phyloP scores from a whole-genome alignment of 169 alveolate genomes.

The Eimeria necatrix region DNA sequence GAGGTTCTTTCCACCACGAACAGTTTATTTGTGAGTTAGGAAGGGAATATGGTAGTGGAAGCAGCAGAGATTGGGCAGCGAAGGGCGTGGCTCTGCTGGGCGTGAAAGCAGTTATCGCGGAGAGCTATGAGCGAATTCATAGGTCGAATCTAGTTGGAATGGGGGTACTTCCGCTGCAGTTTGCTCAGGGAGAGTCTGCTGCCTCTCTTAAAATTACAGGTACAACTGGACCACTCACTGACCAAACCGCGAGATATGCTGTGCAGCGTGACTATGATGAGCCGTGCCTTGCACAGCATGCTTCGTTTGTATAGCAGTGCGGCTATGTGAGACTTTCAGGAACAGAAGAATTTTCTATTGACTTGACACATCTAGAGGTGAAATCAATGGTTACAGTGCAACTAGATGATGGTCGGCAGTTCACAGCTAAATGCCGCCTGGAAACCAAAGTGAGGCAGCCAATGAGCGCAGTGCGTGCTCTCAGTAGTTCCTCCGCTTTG shows the following conservation, averaged over 20 bases:
- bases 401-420: constrained; percentile 77
- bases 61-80: constrained; percentile 99
- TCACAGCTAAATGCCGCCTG: constrained; percentile 85
- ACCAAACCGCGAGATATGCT: not conserved
- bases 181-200: constrained; percentile 93
- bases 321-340: not conserved
- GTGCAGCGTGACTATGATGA: not conserved
- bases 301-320: not conserved
- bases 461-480: not conserved
- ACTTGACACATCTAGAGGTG: constrained; percentile 73
- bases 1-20: constrained; percentile 77
- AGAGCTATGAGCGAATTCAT: constrained; percentile 97
- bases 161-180: constrained; percentile 97
- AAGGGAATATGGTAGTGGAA: constrained; percentile 97
- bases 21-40: constrained; percentile 90
- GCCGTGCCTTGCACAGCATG: not conserved
- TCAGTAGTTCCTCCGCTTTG: not conserved
- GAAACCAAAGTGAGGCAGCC: constrained; percentile 84
- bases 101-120: constrained; percentile 96
- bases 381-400: constrained; percentile 70
- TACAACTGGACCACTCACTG: not conserved
- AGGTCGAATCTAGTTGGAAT: constrained; percentile 96
- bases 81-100: constrained; percentile 97
- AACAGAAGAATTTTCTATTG: constrained; percentile 75
- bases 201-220: constrained; percentile 94